Percentiles rank a stretch among this genome's conserved stretches.
Conservation (phyloP, 805 yeast species). For the Lipomyces yamadae region DNA sequence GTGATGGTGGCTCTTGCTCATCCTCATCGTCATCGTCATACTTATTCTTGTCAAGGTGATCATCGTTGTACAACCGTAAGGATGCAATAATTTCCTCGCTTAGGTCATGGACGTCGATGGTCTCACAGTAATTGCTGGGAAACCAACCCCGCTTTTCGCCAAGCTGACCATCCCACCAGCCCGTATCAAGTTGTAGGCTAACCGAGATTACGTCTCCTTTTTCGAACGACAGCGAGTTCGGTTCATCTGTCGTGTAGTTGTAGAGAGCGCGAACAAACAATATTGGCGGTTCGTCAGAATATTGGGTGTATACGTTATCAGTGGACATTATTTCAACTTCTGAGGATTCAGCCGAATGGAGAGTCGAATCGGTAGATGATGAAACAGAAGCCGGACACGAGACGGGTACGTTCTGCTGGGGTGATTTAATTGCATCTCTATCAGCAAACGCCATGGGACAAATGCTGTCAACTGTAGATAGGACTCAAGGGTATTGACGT, state of each 20-base stretch:
- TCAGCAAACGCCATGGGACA: background rate
- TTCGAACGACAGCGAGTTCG: slow-evolving; percentile 52
- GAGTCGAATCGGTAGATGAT: slow-evolving; percentile 1
- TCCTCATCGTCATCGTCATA: slow-evolving; percentile 16
- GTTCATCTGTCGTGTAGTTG: slow-evolving; percentile 75
- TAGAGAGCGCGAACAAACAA: slow-evolving; percentile 75
- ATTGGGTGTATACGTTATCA: background rate
- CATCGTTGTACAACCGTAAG: slow-evolving; percentile 6
- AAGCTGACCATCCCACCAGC: slow-evolving; percentile 54
- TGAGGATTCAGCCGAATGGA: background rate
- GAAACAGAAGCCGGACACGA: slow-evolving; percentile 3
- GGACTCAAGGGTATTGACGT: background rate
- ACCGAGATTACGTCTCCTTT: slow-evolving; percentile 48
- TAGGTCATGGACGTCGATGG: slow-evolving; percentile 39
- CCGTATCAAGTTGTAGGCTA: slow-evolving; percentile 49
- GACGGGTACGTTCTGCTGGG: background rate
- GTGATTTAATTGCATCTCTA: background rate
- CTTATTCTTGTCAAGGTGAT: slow-evolving; percentile 10
- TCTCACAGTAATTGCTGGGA: slow-evolving; percentile 54
- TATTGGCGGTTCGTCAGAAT: slow-evolving; percentile 18
- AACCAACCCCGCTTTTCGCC: slow-evolving; percentile 51
- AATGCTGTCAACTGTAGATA: too few species aligned
- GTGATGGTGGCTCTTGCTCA: slow-evolving; percentile 7
- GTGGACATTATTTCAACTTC: background rate
- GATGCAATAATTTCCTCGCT: slow-evolving; percentile 10